Evolutionary conservation across 257 asterid genomes (phyloP), one percentile per base, ranked within the genome.

Genomic region (Nyctanthes arbortristis): DNA sequence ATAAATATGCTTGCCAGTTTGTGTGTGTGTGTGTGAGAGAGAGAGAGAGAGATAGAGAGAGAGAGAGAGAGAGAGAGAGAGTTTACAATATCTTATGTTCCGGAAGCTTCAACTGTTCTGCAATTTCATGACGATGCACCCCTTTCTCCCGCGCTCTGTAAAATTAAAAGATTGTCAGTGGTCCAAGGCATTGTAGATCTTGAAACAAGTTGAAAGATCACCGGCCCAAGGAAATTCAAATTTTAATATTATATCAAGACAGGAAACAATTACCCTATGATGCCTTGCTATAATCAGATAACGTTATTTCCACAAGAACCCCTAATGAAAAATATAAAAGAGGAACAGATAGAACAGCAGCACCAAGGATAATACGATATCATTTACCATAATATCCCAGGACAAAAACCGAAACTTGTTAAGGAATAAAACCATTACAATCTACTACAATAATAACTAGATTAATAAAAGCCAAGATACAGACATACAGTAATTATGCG

Each of bases 61-160:
- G 22, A 12, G 49, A 30, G 43, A 37, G 68, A 30, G 81, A 4
- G 72, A 12, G 78, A 59, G 78, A 61, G 84, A 68, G 65, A 22
- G 16, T 4, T 63, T 78, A 90, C 98, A 61, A 49, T 64, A 88
- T 81, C 78, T 80, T 81, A 5, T 67, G 77, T 32, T 78, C 73
- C 18, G 97, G 88, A 56, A 87, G 5, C 31, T 81, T 84, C 49
- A 90, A 86, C 35, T 80, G 80, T 52, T 74, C 78, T 25, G 74
- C 82, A 70, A 90, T 80, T 65, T 88, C 92, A 69, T 69, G 61
- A 34, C 87, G 85, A 72, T 87, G 93, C 34, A 84, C 82, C 62
- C 98, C 98, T 34, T 69, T 79, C 31, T 77, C 92, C 30, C 69
- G 61, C 64, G 63, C 67, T 39, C 98, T 93, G 93, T 70, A 80